Evolutionary conservation across 2,329 filamentous ascomycete species (phyloP).

Genomic region (Parastagonospora avenae): DNA sequence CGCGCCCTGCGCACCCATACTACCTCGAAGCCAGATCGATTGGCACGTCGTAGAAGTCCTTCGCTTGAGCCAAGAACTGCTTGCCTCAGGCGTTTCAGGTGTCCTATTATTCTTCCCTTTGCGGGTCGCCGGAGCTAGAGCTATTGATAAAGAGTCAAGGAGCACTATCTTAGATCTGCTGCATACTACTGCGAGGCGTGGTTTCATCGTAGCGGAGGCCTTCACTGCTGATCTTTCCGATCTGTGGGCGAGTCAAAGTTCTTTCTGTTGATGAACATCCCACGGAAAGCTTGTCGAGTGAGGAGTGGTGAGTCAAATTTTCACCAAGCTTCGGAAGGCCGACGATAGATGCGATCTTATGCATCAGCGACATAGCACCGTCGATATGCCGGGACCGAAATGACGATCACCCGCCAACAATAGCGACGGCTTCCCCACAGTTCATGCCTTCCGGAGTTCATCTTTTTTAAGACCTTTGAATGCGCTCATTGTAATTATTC

Average conservation of each 20-base stretch:
- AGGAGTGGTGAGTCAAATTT: no score
- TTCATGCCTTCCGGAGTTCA: no score
- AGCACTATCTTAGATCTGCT: conserved; percentile 17
- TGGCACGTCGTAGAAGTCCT: conserved; percentile 27
- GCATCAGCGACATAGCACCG: no score
- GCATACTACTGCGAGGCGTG: conserved; percentile 11
- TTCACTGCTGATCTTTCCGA: conserved; percentile 18
- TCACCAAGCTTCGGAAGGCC: no score
- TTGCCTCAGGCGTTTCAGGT: conserved; percentile 23
- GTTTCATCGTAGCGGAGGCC: conserved; percentile 25
- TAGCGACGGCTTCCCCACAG: no score
- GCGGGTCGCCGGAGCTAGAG: conserved; percentile 33
- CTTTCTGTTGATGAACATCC: not conserved
- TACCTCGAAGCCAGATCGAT: conserved; percentile 14
- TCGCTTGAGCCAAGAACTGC: conserved; percentile 14
- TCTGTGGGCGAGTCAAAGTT: conserved; percentile 13
- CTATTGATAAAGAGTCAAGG: conserved; percentile 7
- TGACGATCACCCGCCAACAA: no score
- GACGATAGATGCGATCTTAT: no score
- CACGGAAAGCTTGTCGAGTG: not conserved
- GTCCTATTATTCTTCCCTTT: conserved; percentile 33
- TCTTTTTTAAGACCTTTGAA: no score
- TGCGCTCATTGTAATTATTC: not conserved
- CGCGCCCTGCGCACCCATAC: conserved; percentile 25
- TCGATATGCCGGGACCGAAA: no score